Base-by-base conservation (phyloP, 495 filamentous ascomycete genomes). In the Cairneyella variabilis region DNA sequence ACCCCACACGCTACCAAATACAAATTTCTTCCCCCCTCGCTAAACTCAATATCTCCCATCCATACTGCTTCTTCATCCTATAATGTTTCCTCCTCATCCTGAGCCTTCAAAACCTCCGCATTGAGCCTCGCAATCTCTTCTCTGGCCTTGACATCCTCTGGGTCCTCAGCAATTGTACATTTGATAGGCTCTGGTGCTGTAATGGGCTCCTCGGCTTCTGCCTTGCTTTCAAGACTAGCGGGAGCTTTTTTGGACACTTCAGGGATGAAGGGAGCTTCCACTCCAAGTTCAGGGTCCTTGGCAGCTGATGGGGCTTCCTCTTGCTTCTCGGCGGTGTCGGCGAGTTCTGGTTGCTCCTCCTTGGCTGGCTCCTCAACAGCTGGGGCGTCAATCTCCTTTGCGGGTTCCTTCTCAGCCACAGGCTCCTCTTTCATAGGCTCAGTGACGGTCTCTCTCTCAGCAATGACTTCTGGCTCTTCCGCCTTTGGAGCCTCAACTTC, bases 51-150 rank as follows among this genome's bases (percentile, higher is more conserved):
- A n/a, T n/a, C n/a, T n/a, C n/a, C n/a, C n/a, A n/a, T n/a, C n/a
- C n/a, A n/a, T n/a, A n/a, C n/a, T n/a, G n/a, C n/a, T n/a, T n/a
- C n/a, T n/a, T n/a, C n/a, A n/a, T n/a, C n/a, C n/a, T n/a, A n/a
- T n/a, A n/a, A n/a, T n/a, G n/a, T n/a, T n/a, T 37, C 21, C 23
- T 51, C 51, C 46, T 49, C 37, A 25, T 34, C 34, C 27, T 51
- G 32, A 51, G 25, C 38, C 17, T 37, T 56, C 27, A 50, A n/a
- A 16, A 63, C 43, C 22, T 59, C 56, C 3, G 56, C 60, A 51
- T 63, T 63, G 11, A 63, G 36, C 27, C 40, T 53, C 12, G 52
- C 60, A 32, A 63, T 54, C 23, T 63, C 60, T 18, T 56, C 52
- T 7, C 56, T 23, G 2, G 60, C 60, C 18, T 59, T 59, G 18